phyloP scores from a whole-genome alignment of 805 yeast genomes.

The Dipodascopsis uninucleata region DNA sequence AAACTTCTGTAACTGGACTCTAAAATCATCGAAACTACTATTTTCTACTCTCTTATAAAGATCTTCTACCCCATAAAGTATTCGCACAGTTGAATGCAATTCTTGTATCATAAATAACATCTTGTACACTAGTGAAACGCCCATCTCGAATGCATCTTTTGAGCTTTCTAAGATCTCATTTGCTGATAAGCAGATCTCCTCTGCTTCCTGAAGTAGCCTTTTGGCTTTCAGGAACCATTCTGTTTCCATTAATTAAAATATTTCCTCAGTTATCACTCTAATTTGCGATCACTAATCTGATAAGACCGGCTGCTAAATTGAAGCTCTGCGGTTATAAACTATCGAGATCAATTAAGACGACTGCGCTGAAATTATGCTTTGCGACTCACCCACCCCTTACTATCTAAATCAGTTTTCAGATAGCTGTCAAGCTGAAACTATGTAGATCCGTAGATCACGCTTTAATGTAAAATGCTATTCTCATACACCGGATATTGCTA shows the following conservation, averaged over 20 bases:
- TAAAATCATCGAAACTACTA: constrained; percentile 35
- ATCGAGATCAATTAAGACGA: no score
- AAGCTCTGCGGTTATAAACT: no score
- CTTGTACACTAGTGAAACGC: constrained; percentile 44
- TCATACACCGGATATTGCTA: no score
- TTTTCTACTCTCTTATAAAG: constrained; percentile 24
- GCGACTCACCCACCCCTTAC: no score
- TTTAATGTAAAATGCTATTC: no score
- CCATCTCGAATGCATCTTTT: constrained; percentile 39
- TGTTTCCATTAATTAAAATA: constrained; percentile 19
- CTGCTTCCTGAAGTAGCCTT: constrained; percentile 47
- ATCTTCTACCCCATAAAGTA: constrained; percentile 37
- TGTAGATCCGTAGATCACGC: no score
- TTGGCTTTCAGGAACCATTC: constrained; percentile 49
- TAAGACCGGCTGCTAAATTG: no score
- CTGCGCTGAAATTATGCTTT: no score
- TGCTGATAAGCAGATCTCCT: constrained; percentile 51
- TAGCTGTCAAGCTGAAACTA: no score
- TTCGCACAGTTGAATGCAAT: constrained; percentile 45
- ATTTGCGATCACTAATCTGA: no score
- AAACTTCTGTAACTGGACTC: constrained; percentile 32
- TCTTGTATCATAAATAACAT: constrained; percentile 47
- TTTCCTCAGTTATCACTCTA: no score
- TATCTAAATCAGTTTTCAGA: no score
- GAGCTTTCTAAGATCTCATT: constrained; percentile 41